Conservation (phyloP, 306 rosid species). For the Medicago truncatula region MtrunA17r5.0-ANR NC_053045.1:61066001-61066500, state of each 20-base stretch:
- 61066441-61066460: slow-evolving; percentile 5
- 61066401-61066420: too few species aligned
- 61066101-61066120: slow-evolving; percentile 45
- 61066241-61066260: slow-evolving; percentile 2
- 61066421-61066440: slow-evolving; percentile 11
- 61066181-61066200: slow-evolving; percentile 21
- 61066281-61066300: neutral
- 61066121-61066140: slow-evolving; percentile 32
- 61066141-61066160: slow-evolving; percentile 4
- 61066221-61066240: neutral
- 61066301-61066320: neutral
- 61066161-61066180: neutral
- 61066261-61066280: neutral
- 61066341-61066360: slow-evolving; percentile 13
- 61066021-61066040: slow-evolving; percentile 21
- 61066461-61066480: neutral
- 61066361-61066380: slow-evolving; percentile 17
- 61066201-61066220: slow-evolving; percentile 6
- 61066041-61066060: slow-evolving; percentile 24
- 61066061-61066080: slow-evolving; percentile 45
- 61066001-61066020: slow-evolving; percentile 33
- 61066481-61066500: neutral
- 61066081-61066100: slow-evolving; percentile 42
- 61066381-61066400: neutral
- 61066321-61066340: slow-evolving; percentile 14